Evolutionary conservation across 164 flowering plant species (phyloP).

Genomic region (Nymphaea thermarum): DNA sequence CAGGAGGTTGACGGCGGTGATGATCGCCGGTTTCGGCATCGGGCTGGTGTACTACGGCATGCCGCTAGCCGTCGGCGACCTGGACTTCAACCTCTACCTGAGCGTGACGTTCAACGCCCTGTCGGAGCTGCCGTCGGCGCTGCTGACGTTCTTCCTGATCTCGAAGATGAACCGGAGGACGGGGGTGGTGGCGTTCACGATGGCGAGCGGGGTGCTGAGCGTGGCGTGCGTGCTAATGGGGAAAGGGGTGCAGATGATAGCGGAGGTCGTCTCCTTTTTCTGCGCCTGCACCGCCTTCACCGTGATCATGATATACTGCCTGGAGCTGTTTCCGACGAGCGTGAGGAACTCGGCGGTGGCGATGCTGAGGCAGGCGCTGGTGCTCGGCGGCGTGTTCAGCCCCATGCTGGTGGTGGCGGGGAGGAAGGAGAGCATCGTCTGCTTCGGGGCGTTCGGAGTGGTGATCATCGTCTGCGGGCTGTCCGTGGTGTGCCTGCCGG

Average conservation of each 20-base stretch:
- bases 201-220: slow-evolving; percentile 35
- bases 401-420: slow-evolving; percentile 48
- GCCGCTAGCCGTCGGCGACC: slow-evolving; percentile 43
- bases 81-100: slow-evolving; percentile 36
- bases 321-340: slow-evolving; percentile 78
- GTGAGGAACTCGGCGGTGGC: slow-evolving; percentile 75
- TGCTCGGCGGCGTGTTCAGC: slow-evolving; percentile 44
- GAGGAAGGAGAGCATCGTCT: slow-evolving; percentile 12
- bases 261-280: slow-evolving; percentile 51
- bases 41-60: slow-evolving; percentile 69
- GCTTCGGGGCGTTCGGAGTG: slow-evolving; percentile 48
- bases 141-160: slow-evolving; percentile 29
- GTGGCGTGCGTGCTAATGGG: slow-evolving; percentile 12
- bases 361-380: slow-evolving; percentile 52
- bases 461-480: slow-evolving; percentile 34
- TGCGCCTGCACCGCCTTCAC: slow-evolving; percentile 36
- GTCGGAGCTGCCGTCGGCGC: slow-evolving; percentile 39
- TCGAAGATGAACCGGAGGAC: slow-evolving; percentile 23
- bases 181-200: slow-evolving; percentile 19
- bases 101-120: slow-evolving; percentile 47
- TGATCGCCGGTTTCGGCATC: slow-evolving; percentile 39
- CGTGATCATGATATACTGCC: slow-evolving; percentile 36
- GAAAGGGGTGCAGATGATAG: slow-evolving; percentile 20
- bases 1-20: slow-evolving; percentile 21
- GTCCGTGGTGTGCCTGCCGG: slow-evolving; percentile 45